Evolutionary conservation across 2,329 filamentous ascomycete genomes (phyloP), one percentile per base, ranked within the genome.

Genomic region (Colletotrichum melonis): DNA sequence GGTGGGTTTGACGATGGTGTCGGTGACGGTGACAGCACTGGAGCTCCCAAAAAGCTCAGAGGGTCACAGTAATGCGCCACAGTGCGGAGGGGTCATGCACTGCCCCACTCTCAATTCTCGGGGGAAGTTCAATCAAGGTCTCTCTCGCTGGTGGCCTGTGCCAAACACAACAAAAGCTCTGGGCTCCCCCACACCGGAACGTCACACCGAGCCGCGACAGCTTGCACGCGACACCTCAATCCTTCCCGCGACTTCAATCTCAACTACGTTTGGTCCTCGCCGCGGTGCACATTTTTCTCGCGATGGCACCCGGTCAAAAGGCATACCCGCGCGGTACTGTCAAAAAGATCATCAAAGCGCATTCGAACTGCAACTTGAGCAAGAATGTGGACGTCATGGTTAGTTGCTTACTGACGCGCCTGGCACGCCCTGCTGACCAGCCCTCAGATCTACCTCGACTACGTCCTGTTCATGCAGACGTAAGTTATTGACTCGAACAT

Each of bases 321-420:
- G 87, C 94, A 16, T 98, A 97, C 79, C 95, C 95, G 12, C 92
- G 95, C 75, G 92, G 91, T 22, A 97, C 94, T 0, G 88, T 98
- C 78, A 97, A 95, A 83, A 95, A 95, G 82, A 96, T 97, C 73
- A 88, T 97, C 79, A 98, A 97, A 84, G 95, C 94, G 22, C 95
- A 97, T 82, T 93, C 94, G 9, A 93, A 94, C 75, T 91, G 92
- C 80, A 93, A 89, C 76, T 83, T 97, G 75, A 94, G 92, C 86
- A 97, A 95, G 83, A 95, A 97, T 82, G 93, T 92, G 35, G 95
- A 98, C 83, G 91, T 97, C 71, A 87, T 96, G 84, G 94, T 97
- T 84, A 73, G 89, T 60, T 74, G 76, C 32, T 22, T 38, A 49
- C 49, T 3, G 56, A 70, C 67, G 77, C 76, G 75, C 65, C 7